Conservation (phyloP, 768 basidiomycete genomes). For the Russula emetica region DNA sequence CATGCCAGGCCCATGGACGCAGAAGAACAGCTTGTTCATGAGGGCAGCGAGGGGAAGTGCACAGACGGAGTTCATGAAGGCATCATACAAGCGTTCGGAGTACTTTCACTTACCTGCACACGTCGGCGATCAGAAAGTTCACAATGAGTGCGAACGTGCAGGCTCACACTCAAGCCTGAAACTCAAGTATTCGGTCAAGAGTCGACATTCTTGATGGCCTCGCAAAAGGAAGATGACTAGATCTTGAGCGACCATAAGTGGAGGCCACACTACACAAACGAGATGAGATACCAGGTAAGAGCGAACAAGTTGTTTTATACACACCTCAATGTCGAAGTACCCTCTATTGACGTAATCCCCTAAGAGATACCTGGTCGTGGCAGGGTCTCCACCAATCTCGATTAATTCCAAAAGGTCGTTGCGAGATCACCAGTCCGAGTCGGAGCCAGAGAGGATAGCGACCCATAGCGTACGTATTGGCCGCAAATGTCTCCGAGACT, state of each 20-base stretch:
- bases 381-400: conserved; percentile 72
- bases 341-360: conserved; percentile 75
- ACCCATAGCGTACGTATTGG: too few species aligned
- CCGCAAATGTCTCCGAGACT: too few species aligned
- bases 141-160: not conserved
- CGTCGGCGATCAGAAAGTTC: not conserved
- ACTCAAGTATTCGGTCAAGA: conserved; percentile 97
- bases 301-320: conserved; percentile 19
- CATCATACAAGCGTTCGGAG: conserved; percentile 92
- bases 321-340: conserved; percentile 69
- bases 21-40: conserved; percentile 99
- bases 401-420: conserved; percentile 77
- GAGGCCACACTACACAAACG: conserved; percentile 73
- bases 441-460: too few species aligned
- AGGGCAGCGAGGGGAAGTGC: conserved; percentile 90
- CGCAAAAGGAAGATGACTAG: conserved; percentile 95
- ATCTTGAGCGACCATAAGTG: conserved; percentile 99
- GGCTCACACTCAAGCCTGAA: conserved; percentile 95
- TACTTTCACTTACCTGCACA: conserved; percentile 94
- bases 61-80: conserved; percentile 98
- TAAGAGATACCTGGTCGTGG: conserved; percentile 69
- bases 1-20: too few species aligned
- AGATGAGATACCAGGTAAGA: conserved; percentile 17
- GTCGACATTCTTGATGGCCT: conserved; percentile 98
- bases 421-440: conserved; percentile 3